Conservation (phyloP, 2,329 filamentous ascomycete species). For the Fusarium sp. region DNA sequence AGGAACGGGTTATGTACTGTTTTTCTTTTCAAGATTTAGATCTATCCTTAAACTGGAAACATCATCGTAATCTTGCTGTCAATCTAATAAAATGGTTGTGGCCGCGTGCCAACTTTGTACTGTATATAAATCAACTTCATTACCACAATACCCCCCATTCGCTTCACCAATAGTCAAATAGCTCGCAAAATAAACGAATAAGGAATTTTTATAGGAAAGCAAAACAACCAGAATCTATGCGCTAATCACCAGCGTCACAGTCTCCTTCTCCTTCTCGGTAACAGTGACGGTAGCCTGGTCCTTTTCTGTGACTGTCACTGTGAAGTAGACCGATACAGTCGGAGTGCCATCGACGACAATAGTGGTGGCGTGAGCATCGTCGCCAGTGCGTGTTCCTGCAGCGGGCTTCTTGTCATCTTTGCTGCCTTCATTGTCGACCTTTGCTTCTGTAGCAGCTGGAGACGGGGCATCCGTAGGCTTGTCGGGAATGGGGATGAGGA, state of each 20-base stretch:
- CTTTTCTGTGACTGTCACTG: conserved; percentile 49
- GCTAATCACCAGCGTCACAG: conserved; percentile 45
- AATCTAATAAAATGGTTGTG: not conserved
- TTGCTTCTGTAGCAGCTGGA: conserved; percentile 26
- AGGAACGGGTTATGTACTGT: not conserved
- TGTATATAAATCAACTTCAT: conserved; percentile 24
- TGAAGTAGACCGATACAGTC: conserved; percentile 48
- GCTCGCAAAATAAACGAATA: not conserved
- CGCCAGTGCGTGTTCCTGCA: conserved; percentile 15
- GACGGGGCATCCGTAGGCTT: conserved; percentile 14
- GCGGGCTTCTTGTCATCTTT: conserved; percentile 14
- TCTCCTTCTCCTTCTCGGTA: conserved; percentile 45
- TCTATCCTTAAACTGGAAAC: not conserved
- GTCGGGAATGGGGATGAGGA: conserved; percentile 42
- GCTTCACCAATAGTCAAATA: not conserved
- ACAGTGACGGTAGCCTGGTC: conserved; percentile 44
- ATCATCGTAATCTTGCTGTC: not conserved
- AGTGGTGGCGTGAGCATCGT: conserved; percentile 28
- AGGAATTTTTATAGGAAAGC: not conserved
- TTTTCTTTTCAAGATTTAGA: not conserved
- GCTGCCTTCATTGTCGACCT: not conserved
- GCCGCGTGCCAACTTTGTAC: not conserved
- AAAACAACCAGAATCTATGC: conserved; percentile 19
- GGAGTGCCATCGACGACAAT: conserved; percentile 45
- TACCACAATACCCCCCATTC: conserved; percentile 26